Conservation (phyloP, 2,329 filamentous ascomycete genomes). For the Aspergillus nomiae region DNA sequence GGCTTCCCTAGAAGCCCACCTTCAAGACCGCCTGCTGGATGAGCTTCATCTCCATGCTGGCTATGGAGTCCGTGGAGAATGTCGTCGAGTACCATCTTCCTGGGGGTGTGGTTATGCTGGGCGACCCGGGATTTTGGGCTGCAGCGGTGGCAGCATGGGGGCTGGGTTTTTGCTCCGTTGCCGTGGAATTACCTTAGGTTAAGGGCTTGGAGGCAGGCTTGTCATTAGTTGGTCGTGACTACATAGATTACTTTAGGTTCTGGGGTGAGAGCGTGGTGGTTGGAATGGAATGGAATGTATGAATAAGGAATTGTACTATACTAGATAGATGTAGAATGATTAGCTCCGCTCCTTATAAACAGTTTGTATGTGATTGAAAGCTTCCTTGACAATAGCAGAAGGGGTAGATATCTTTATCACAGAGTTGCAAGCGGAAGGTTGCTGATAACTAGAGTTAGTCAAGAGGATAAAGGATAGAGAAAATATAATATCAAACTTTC, state of each 20-base stretch:
- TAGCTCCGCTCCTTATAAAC: neutral
- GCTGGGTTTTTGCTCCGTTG: conserved; percentile 48
- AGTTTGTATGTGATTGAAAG: neutral
- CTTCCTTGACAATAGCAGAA: neutral
- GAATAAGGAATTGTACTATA: neutral
- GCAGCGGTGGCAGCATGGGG: conserved; percentile 44
- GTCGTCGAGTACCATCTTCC: conserved; percentile 59
- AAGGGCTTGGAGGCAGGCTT: conserved; percentile 49
- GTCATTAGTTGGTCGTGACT: conserved; percentile 15
- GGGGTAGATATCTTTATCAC: neutral
- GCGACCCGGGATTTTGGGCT: conserved; percentile 54
- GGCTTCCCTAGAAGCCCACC: conserved; percentile 50
- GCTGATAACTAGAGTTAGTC: neutral
- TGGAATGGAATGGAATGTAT: neutral
- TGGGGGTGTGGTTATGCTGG: conserved; percentile 51
- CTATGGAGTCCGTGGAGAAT: conserved; percentile 60
- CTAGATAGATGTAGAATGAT: neutral
- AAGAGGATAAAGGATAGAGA: neutral
- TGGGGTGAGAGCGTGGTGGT: neutral
- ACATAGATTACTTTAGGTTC: neutral
- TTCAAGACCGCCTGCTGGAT: conserved; percentile 58
- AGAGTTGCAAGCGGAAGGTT: neutral
- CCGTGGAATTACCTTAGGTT: conserved; percentile 58
- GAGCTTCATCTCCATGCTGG: conserved; percentile 62
- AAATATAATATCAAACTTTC: neutral